Conservation (phyloP, 345 rosid genomes). For the Rubroshorea leprosula region DNA sequence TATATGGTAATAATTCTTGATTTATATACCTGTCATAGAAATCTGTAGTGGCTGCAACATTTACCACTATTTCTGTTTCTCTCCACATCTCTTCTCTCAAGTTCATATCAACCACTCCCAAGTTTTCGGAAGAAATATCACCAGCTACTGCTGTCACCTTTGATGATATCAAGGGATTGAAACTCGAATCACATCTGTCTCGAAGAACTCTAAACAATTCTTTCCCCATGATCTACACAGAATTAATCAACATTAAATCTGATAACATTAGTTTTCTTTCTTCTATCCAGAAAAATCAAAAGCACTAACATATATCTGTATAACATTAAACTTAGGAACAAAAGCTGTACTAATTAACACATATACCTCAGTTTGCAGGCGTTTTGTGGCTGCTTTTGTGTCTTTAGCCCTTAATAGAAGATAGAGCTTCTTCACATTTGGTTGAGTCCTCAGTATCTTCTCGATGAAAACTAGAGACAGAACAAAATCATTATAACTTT, state of each 20-base stretch:
- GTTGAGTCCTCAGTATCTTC: constrained; percentile 68
- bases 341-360: not conserved
- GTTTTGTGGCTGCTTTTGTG: constrained; percentile 47
- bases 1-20: not conserved
- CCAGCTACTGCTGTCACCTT: constrained; percentile 27
- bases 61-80: constrained; percentile 29
- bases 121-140: constrained; percentile 20
- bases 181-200: constrained; percentile 15
- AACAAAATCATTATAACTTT: not conserved
- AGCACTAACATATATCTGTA: not conserved
- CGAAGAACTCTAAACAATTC: constrained; percentile 21
- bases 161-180: constrained; percentile 9
- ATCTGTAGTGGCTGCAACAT: constrained; percentile 39
- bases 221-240: constrained; percentile 20
- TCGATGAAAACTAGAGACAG: constrained; percentile 55
- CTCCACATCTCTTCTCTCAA: constrained; percentile 27
- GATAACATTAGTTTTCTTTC: no score
- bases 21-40: constrained; percentile 37
- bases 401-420: constrained; percentile 74
- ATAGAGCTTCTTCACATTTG: constrained; percentile 63
- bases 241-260: no score
- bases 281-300: no score
- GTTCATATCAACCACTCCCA: constrained; percentile 24
- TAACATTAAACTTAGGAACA: not conserved
- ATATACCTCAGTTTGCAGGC: constrained; percentile 55